Percentiles rank a stretch among this genome's conserved stretches.
Evolutionary conservation across 805 yeast genomes (phyloP).

Genomic region (Teunomyces aglyptinius): DNA sequence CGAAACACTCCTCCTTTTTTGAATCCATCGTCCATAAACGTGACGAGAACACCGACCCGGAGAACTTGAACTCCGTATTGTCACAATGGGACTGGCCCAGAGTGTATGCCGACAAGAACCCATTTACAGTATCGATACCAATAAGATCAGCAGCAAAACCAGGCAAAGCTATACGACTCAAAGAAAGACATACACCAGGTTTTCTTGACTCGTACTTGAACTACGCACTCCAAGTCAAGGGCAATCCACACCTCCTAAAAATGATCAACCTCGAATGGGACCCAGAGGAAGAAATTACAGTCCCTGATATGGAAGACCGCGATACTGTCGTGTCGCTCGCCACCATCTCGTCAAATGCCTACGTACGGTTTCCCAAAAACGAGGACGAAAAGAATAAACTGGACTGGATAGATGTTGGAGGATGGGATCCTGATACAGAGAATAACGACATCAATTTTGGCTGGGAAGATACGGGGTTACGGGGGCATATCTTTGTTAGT

Average conservation of each 20-base stretch:
- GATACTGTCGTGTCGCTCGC: slow-evolving; percentile 76
- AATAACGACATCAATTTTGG: slow-evolving; percentile 66
- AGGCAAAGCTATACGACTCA: slow-evolving; percentile 25
- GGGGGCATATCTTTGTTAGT: slow-evolving; percentile 84
- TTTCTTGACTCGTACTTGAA: slow-evolving; percentile 64
- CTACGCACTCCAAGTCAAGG: slow-evolving; percentile 47
- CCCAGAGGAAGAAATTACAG: slow-evolving; percentile 44
- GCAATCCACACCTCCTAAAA: slow-evolving; percentile 33
- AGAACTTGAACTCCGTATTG: slow-evolving; percentile 10
- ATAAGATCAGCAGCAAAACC: slow-evolving; percentile 17
- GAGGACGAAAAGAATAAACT: slow-evolving; percentile 49
- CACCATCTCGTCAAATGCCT: slow-evolving; percentile 86
- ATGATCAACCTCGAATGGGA: slow-evolving; percentile 62
- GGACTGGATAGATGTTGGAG: slow-evolving; percentile 82
- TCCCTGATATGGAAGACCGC: slow-evolving; percentile 76
- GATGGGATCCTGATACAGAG: slow-evolving; percentile 53
- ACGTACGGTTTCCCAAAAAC: slow-evolving; percentile 68
- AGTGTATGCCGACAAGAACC: slow-evolving; percentile 29
- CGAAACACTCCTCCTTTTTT: slow-evolving; percentile 9
- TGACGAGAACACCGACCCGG: slow-evolving; percentile 5
- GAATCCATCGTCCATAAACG: slow-evolving; percentile 1
- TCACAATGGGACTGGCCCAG: slow-evolving; percentile 37
- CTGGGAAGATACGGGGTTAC: slow-evolving; percentile 79
- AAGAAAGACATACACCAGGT: slow-evolving; percentile 50
- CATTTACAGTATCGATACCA: slow-evolving; percentile 38